Percentiles rank a stretch among this genome's conserved stretches.
These are phyloP conservation scores for Aphanoascus verrucosus DNA, from an alignment of 2,329 filamentous ascomycete species.

Conservation along the genomic window DNA sequence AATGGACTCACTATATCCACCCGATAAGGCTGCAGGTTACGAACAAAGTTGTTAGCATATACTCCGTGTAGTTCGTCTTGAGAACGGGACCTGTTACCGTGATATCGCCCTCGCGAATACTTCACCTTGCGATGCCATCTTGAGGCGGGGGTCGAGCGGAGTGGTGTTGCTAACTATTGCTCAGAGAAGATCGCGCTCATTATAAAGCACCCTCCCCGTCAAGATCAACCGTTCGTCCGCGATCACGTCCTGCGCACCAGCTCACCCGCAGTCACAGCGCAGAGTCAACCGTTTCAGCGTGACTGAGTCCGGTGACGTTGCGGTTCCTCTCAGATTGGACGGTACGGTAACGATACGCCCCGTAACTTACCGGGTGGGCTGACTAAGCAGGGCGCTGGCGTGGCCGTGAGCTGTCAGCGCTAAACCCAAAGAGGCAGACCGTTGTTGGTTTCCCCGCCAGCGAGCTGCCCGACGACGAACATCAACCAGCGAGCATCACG, in stretches of 20 bases:
- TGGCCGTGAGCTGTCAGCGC: slow-evolving; percentile 30
- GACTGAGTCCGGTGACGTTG: background rate
- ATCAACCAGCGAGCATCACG: background rate
- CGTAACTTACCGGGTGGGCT: background rate
- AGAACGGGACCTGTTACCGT: slow-evolving; percentile 25
- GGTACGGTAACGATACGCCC: background rate
- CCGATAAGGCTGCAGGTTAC: slow-evolving; percentile 51
- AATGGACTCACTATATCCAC: slow-evolving; percentile 53
- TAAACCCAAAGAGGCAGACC: slow-evolving; percentile 34
- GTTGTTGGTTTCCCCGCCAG: slow-evolving; percentile 26
- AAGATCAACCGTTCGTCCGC: too few species aligned
- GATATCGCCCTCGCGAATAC: slow-evolving; percentile 33
- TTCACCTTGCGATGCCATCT: slow-evolving; percentile 26
- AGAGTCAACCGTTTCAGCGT: too few species aligned
- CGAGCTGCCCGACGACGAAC: slow-evolving; percentile 12
- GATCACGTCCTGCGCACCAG: background rate
- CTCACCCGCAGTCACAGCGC: background rate
- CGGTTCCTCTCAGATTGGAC: background rate
- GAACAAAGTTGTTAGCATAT: slow-evolving; percentile 2
- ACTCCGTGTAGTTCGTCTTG: background rate
- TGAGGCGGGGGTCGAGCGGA: background rate
- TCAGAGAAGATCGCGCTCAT: background rate
- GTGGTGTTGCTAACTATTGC: background rate
- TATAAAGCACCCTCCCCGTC: background rate
- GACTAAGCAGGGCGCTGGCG: slow-evolving; percentile 25